A percentile compares a stretch with the other conserved stretches of the same genome.
These are phyloP conservation scores for Xerocomus minutiporus DNA, from an alignment of 1,284 basidiomycete species.

Conservation along the genomic window DNA sequence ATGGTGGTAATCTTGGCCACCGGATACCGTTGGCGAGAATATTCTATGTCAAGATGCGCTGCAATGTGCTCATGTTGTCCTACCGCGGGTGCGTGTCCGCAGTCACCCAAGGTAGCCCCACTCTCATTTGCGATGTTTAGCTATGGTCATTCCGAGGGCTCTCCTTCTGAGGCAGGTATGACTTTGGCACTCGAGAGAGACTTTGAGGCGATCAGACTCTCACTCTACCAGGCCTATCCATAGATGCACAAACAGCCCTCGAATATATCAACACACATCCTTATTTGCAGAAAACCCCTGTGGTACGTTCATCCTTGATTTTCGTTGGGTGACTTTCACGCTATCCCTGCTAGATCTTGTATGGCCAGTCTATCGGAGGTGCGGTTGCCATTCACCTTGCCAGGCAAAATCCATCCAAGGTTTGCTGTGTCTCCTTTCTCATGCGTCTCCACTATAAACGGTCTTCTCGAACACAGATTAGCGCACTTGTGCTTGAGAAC, in stretches of 20 bases:
- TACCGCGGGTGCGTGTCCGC: slow-evolving; percentile 66
- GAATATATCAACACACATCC: slow-evolving; percentile 75
- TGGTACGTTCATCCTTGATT: slow-evolving; percentile 41
- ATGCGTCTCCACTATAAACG: neutral
- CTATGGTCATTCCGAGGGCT: slow-evolving; percentile 80
- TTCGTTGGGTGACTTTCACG: neutral
- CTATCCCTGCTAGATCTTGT: slow-evolving; percentile 55
- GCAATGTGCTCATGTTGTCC: slow-evolving; percentile 86
- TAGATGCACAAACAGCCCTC: slow-evolving; percentile 78
- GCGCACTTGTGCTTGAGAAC: slow-evolving; percentile 89
- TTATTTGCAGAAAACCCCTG: slow-evolving; percentile 59
- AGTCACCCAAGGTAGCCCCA: neutral
- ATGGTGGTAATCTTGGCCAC: slow-evolving; percentile 80
- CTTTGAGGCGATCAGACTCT: neutral
- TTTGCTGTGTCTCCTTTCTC: slow-evolving; percentile 29
- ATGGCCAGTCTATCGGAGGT: slow-evolving; percentile 96
- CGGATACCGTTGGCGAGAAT: slow-evolving; percentile 85
- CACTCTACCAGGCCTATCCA: slow-evolving; percentile 54
- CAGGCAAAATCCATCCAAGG: slow-evolving; percentile 69
- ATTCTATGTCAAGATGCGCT: slow-evolving; percentile 80
- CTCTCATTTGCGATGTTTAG: slow-evolving; percentile 34
- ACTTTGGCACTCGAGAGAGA: neutral
- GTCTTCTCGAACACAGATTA: slow-evolving; percentile 41
- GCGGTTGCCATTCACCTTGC: slow-evolving; percentile 90
- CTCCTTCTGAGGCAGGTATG: slow-evolving; percentile 76